A percentile compares a stretch with the other conserved stretches of the same genome.
Conservation (phyloP, 2,329 filamentous ascomycete genomes). For the Aureobasidium sp. region DNA sequence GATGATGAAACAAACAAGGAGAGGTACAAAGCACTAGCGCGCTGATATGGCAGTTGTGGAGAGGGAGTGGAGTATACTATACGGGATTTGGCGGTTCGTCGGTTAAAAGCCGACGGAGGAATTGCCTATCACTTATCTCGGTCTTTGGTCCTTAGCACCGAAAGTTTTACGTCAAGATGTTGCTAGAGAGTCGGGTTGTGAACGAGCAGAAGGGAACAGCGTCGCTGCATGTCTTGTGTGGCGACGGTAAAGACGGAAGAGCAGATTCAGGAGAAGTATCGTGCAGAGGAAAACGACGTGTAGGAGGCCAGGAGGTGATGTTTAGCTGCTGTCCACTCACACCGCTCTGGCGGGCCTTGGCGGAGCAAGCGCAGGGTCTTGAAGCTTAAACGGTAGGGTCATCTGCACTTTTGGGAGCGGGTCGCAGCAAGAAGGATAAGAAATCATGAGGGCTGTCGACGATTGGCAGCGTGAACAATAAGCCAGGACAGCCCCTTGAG, state of each 20-base stretch:
- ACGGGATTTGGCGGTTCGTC: constrained; percentile 3
- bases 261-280: background rate
- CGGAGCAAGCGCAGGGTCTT: constrained; percentile 1
- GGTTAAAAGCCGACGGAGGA: constrained; percentile 4
- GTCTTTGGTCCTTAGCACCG: background rate
- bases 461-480: background rate
- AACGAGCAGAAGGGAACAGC: background rate
- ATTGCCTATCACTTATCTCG: background rate
- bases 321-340: background rate
- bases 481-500: constrained; percentile 1
- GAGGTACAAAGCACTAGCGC: background rate
- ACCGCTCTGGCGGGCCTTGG: background rate
- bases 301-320: background rate
- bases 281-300: background rate
- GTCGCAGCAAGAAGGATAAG: background rate
- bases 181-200: background rate
- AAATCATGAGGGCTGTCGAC: background rate
- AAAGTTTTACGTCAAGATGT: background rate
- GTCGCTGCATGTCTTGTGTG: no score
- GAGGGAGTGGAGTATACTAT: background rate
- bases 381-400: background rate
- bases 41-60: constrained; percentile 3
- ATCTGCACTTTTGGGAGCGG: background rate
- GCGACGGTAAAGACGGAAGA: no score
- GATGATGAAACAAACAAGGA: background rate